Evolutionary conservation across 805 yeast genomes (phyloP).

Genomic region (Starmerella floris): DNA sequence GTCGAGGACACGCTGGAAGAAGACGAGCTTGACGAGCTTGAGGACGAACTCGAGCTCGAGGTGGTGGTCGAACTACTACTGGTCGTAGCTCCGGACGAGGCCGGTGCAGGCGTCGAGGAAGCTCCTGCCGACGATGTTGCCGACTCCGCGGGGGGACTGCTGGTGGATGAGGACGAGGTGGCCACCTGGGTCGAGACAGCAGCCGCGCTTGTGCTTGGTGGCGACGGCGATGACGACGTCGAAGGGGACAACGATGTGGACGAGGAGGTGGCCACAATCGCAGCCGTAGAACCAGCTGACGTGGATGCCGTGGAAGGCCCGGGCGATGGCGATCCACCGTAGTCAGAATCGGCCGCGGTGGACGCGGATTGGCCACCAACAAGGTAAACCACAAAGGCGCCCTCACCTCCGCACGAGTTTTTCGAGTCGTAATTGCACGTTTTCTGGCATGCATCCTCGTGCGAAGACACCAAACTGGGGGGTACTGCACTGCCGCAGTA

Average conservation of each 20-base stretch:
- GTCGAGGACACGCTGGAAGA: constrained; percentile 6
- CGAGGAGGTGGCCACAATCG: not conserved
- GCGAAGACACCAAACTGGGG: constrained; percentile 26
- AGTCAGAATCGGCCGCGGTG: constrained; percentile 23
- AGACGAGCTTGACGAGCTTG: not conserved
- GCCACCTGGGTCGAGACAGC: constrained; percentile 23
- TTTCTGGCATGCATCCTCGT: constrained; percentile 30
- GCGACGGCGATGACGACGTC: constrained; percentile 20
- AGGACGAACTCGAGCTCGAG: constrained; percentile 2
- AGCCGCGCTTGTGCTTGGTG: constrained; percentile 22
- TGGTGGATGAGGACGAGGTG: constrained; percentile 8
- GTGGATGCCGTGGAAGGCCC: constrained; percentile 24
- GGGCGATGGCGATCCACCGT: constrained; percentile 18
- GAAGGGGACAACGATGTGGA: constrained; percentile 8
- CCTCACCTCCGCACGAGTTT: constrained; percentile 53
- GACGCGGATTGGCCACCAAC: constrained; percentile 18
- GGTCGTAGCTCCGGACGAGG: not conserved
- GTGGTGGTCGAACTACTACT: not conserved
- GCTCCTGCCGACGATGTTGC: not conserved
- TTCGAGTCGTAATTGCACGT: constrained; percentile 49
- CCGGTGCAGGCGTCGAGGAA: not conserved
- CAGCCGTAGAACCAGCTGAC: constrained; percentile 13
- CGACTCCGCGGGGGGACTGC: not conserved
- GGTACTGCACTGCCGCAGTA: constrained; percentile 48
- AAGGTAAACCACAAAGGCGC: constrained; percentile 29